Evolutionary conservation across 225 moss, liverwort and hornwort genomes (phyloP).

Genomic region (Bryoerythrophyllum caledonicum): DNA sequence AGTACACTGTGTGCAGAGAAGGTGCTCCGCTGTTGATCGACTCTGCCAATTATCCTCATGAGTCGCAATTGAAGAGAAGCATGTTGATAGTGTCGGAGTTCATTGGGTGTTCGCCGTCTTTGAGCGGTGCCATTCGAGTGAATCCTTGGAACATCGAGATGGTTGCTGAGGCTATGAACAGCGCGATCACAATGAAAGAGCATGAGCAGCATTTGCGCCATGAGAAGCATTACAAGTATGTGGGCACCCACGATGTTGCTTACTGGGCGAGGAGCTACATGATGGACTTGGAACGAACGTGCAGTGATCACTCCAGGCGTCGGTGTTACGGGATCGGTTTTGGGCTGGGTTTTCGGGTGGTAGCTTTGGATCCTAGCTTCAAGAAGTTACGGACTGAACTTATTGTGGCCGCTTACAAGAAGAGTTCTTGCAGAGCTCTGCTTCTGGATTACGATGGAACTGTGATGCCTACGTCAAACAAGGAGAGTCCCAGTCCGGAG

Average conservation of each 20-base stretch:
- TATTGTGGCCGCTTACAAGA: constrained; percentile 71
- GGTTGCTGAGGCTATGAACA: constrained; percentile 98
- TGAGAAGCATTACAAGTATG: constrained; percentile 98
- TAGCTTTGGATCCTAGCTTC: constrained; percentile 88
- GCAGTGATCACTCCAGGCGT: constrained; percentile 65
- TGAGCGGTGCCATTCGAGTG: constrained; percentile 98
- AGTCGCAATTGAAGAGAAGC: constrained; percentile 61
- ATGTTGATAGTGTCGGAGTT: constrained; percentile 99
- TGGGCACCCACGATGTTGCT: constrained; percentile 80
- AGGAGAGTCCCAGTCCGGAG: constrained; percentile 68
- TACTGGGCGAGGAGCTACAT: constrained; percentile 91
- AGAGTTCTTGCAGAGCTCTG: constrained; percentile 56
- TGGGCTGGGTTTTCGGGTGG: constrained; percentile 84
- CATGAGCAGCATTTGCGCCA: constrained; percentile 88
- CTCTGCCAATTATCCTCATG: constrained; percentile 21
- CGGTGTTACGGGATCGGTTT: constrained; percentile 87
- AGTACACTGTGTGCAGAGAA: constrained; percentile 91
- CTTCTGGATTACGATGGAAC: constrained; percentile 94
- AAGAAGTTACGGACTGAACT: constrained; percentile 80
- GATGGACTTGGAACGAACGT: constrained; percentile 76
- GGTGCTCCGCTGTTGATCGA: constrained; percentile 52
- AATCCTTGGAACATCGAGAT: constrained; percentile 99
- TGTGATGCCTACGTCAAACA: constrained; percentile 83
- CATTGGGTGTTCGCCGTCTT: constrained; percentile 95
- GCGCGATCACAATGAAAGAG: constrained; percentile 85